These are phyloP conservation scores for Isabelozyma pseudorhagii DNA, from an alignment of 805 yeast species.

Conservation along the genomic window DNA sequence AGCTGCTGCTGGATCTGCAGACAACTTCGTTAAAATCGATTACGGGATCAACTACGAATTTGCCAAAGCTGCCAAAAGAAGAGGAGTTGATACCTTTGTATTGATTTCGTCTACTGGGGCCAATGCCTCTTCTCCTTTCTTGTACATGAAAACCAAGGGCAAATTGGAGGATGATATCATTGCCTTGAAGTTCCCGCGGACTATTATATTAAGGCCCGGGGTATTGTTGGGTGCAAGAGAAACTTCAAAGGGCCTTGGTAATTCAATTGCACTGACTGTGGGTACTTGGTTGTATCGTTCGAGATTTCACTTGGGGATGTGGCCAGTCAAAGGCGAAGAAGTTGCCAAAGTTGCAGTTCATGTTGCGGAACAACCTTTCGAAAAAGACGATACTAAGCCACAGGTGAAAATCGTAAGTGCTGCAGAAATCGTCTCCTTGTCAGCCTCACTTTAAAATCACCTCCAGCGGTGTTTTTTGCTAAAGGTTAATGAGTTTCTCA, in stretches of 20 bases:
- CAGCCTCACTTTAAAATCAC: constrained; percentile 1
- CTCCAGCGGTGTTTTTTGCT: too few relatives aligned
- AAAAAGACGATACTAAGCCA: constrained; percentile 10
- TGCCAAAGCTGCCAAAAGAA: constrained; percentile 70
- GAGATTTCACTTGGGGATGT: constrained; percentile 2
- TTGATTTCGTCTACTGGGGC: constrained; percentile 71
- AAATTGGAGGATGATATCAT: constrained; percentile 66
- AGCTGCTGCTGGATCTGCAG: constrained; percentile 69
- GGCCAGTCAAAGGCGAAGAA: constrained; percentile 62
- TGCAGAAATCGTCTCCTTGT: constrained; percentile 16
- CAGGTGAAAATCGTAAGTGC: constrained; percentile 18
- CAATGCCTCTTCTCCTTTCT: constrained; percentile 48
- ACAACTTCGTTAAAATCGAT: constrained; percentile 68
- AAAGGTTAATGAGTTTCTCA: too few relatives aligned
- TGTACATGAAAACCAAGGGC: constrained; percentile 71
- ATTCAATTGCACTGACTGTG: constrained; percentile 25
- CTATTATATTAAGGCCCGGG: constrained; percentile 80
- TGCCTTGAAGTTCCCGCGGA: constrained; percentile 62
- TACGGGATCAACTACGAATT: constrained; percentile 65
- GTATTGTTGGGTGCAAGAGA: constrained; percentile 62
- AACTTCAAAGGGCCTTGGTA: constrained; percentile 34
- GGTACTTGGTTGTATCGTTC: constrained; percentile 14
- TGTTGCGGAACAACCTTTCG: constrained; percentile 24
- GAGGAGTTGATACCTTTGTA: constrained; percentile 66
- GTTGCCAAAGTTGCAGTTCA: constrained; percentile 57